Base-by-base conservation (phyloP, 2,329 filamentous ascomycete genomes). In the Diaporthe sp. region DNA sequence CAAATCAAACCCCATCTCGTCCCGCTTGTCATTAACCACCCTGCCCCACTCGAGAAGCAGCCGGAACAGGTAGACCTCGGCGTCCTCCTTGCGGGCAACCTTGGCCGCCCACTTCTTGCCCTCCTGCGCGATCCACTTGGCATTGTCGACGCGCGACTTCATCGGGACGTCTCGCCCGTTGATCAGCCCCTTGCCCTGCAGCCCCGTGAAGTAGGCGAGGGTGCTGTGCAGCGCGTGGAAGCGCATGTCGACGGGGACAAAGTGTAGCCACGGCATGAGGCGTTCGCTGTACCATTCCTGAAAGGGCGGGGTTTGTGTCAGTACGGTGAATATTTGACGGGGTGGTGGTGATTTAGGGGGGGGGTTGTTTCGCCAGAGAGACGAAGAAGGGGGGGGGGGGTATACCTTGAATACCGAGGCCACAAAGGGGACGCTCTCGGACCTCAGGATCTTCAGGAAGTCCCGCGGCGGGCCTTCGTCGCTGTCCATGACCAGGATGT, bases 1-100 rank as follows among this genome's bases (percentile, higher is more conserved):
- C 55, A 75, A 51, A 34, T 79, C 79, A 79, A 85, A 86, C 9
- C 85, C 86, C 76, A 88, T 82, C 17, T 84, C 83, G n/a, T 89
- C 86, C 77, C 89, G 82, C 53, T 85, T 80, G 79, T 95, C 93
- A 83, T 94, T 90, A 31, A 93, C 89, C 60, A 95, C 80, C 77
- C 94, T 85, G 3, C 89, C 94, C 93, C 94, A 97, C 85, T 97
- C 94, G 28, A 97, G 84, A 79, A 97, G 84, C 76, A 97, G 82
- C 62, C 94, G 86, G 81, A 96, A 97, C 80, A 96, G 87, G 80
- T 97, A 97, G 13, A 95, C 89, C 82, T 95, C 93, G 90, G 94
- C 94, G 80, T 97, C 95, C 82, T 93, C 92, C 79, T 90, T 90
- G 76, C 92, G 86, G 25, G 95, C 79, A 17, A 90, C 92, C 81